Percentiles rank a stretch among this genome's conserved stretches.
Evolutionary conservation across 192 early-diverging fungal genomes (phyloP).

Genomic region (Backusella psychrophila): DNA sequence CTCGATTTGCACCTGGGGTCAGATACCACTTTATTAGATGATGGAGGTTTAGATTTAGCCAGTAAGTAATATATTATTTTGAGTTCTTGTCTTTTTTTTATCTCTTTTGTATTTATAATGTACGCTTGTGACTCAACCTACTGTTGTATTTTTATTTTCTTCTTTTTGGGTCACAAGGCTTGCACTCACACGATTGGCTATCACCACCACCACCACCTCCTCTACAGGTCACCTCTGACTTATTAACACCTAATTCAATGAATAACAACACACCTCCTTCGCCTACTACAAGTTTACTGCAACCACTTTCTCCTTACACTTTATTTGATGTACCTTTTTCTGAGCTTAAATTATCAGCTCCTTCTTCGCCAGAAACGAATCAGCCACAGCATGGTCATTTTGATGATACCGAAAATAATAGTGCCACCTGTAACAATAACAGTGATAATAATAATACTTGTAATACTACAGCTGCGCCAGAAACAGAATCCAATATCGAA

Average conservation of each 20-base stretch:
- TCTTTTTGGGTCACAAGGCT: conserved; percentile 4
- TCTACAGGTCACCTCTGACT: background rate
- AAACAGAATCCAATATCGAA: background rate
- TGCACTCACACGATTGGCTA: conserved; percentile 6
- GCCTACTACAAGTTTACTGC: conserved; percentile 8
- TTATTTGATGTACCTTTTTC: conserved; percentile 26
- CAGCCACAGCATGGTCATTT: too few relatives aligned
- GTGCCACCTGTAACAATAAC: background rate
- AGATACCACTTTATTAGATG: conserved; percentile 8
- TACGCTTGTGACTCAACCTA: background rate
- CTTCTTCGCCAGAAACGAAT: conserved; percentile 22
- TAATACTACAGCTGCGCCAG: background rate
- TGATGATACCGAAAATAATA: too few relatives aligned
- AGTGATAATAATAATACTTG: background rate
- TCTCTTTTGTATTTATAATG: background rate
- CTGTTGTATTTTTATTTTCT: background rate
- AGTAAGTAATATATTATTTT: conserved; percentile 5
- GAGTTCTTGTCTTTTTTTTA: background rate
- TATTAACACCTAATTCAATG: background rate
- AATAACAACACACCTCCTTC: conserved; percentile 15
- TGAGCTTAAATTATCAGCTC: conserved; percentile 14
- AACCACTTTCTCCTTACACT: conserved; percentile 16
- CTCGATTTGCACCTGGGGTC: conserved; percentile 21
- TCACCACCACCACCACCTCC: background rate
- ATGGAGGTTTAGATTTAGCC: conserved; percentile 4